phyloP scores from a whole-genome alignment of 805 yeast genomes.

The Candida nanaspora region DNA sequence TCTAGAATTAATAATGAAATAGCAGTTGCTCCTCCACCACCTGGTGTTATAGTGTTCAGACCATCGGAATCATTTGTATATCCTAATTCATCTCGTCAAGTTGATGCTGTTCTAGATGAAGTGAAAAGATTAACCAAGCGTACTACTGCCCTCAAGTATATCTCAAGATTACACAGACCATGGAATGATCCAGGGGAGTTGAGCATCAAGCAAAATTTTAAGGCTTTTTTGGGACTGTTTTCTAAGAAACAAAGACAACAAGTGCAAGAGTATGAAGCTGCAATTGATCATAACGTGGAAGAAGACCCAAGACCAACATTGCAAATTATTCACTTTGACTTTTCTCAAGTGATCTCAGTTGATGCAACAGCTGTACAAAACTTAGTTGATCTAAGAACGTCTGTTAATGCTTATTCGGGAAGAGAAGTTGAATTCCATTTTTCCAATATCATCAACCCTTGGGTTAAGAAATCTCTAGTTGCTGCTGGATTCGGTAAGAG shows the following conservation, averaged over 20 bases:
- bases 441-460: slow-evolving; percentile 75
- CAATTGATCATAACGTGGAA: slow-evolving; percentile 6
- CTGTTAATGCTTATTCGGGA: slow-evolving; percentile 68
- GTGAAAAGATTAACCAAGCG: slow-evolving; percentile 55
- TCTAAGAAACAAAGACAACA: slow-evolving; percentile 1
- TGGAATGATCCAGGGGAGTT: slow-evolving; percentile 87
- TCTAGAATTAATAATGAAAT: slow-evolving; percentile 45
- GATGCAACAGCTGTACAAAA: slow-evolving; percentile 80
- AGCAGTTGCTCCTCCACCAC: slow-evolving; percentile 70
- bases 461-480: slow-evolving; percentile 75
- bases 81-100: slow-evolving; percentile 70
- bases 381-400: slow-evolving; percentile 66
- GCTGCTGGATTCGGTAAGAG: slow-evolving; percentile 66
- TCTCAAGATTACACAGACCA: slow-evolving; percentile 56
- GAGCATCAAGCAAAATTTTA: slow-evolving; percentile 22
- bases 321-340: slow-evolving; percentile 71
- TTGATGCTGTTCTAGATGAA: slow-evolving; percentile 62
- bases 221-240: background rate
- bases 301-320: slow-evolving; percentile 58
- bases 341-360: slow-evolving; percentile 64
- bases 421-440: slow-evolving; percentile 86
- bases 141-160: slow-evolving; percentile 38
- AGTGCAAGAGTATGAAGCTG: slow-evolving; percentile 19
- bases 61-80: slow-evolving; percentile 77
- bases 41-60: slow-evolving; percentile 82